These are phyloP conservation scores for Ambrosia hybrid DNA, from an alignment of 140 eudicot species.

Conservation along the genomic window DNA sequence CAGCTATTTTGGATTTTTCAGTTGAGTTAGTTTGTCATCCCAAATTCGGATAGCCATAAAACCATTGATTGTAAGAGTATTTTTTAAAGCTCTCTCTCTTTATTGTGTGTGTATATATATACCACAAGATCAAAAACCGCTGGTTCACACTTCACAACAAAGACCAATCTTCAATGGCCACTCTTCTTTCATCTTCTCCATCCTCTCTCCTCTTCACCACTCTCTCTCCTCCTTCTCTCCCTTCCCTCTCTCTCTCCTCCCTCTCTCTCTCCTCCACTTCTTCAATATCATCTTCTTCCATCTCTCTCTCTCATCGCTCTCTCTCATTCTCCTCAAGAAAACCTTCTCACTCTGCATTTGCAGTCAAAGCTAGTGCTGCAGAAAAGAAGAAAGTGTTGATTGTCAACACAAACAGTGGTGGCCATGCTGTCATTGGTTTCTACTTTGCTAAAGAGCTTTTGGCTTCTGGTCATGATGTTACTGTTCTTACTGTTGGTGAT, in stretches of 20 bases:
- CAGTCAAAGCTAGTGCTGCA: slow-evolving; percentile 37
- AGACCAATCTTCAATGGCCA: slow-evolving; percentile 57
- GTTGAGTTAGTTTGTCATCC: too few relatives aligned
- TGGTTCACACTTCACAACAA: slow-evolving; percentile 49
- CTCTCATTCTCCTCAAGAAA: slow-evolving; percentile 5
- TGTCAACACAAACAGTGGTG: slow-evolving; percentile 91
- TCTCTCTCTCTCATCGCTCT: slow-evolving; percentile 40
- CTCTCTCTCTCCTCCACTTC: slow-evolving; percentile 29
- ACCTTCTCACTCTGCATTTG: slow-evolving; percentile 38
- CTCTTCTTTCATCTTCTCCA: slow-evolving; percentile 63
- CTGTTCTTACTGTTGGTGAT: slow-evolving; percentile 83
- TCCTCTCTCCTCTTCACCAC: slow-evolving; percentile 24
- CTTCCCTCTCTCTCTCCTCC: slow-evolving; percentile 36
- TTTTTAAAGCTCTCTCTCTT: not conserved
- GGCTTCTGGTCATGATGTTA: slow-evolving; percentile 76
- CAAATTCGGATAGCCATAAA: too few relatives aligned
- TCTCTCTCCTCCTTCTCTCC: slow-evolving; percentile 27
- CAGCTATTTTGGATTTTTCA: too few relatives aligned
- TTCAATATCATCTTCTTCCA: slow-evolving; percentile 19
- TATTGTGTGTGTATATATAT: not conserved
- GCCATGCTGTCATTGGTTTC: slow-evolving; percentile 96
- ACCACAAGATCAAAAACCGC: slow-evolving; percentile 30
- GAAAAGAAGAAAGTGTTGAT: slow-evolving; percentile 85
- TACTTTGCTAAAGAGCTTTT: slow-evolving; percentile 90
- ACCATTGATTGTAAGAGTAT: not conserved